These are phyloP conservation scores for Sarocladium kiliense DNA, from an alignment of 2,329 filamentous ascomycete species.

Conservation along the genomic window DNA sequence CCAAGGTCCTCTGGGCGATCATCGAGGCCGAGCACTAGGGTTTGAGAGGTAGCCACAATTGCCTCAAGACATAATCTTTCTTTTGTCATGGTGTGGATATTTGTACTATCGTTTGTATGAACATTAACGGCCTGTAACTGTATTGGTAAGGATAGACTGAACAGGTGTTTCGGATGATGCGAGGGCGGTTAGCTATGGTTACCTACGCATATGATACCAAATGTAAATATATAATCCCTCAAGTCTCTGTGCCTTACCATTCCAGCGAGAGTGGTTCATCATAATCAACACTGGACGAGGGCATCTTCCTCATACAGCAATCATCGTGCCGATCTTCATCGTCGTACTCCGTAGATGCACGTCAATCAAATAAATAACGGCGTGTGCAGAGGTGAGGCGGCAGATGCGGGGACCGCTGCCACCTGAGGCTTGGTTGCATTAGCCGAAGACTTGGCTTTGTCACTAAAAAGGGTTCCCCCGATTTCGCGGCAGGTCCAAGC, in stretches of 20 bases:
- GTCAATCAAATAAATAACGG: neutral
- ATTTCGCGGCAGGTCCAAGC: neutral
- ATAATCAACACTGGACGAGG: neutral
- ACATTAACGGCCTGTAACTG: neutral
- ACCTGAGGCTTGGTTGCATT: neutral
- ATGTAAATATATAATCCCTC: neutral
- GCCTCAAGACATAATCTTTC: slow-evolving; percentile 6
- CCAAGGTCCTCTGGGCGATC: slow-evolving; percentile 17
- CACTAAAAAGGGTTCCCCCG: neutral
- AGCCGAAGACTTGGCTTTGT: slow-evolving; percentile 6
- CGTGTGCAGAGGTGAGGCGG: neutral
- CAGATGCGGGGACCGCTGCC: neutral
- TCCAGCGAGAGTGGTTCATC: too few relatives aligned
- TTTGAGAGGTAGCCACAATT: slow-evolving; percentile 13
- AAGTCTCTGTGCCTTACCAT: neutral
- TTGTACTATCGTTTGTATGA: neutral
- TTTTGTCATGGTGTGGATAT: slow-evolving; percentile 9
- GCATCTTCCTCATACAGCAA: neutral
- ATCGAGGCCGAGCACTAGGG: slow-evolving; percentile 19
- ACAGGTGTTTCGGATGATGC: neutral
- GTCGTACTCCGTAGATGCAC: neutral
- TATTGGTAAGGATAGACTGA: neutral
- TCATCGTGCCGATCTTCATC: neutral
- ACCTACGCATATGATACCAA: neutral
- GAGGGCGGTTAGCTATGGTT: neutral